Evolutionary conservation across 768 basidiomycete species (phyloP), one percentile per base, ranked within the genome.

Genomic region (Termitomyces sp.): DNA sequence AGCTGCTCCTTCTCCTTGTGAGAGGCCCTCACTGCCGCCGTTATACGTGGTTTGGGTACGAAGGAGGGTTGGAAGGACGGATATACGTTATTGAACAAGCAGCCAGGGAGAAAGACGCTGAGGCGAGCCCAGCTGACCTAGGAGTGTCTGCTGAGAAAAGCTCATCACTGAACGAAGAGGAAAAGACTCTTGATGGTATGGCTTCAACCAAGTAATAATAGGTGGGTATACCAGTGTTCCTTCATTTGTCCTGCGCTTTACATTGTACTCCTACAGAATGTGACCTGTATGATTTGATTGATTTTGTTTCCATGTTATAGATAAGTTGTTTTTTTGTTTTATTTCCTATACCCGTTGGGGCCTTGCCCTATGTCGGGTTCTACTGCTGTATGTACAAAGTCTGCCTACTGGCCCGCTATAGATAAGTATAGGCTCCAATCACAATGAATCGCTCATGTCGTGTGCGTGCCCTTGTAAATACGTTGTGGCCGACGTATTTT

Each of bases 21-120:
- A 81, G 92, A 32, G 92, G 92, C 0, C 92, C 92, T 8, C 90
- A 92, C 61, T 78, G 78, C 50, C 60, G 71, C 46, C 74, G 81
- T 20, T 78, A 75, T 67, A 84, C 82, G 44, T 89, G 88, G 87
- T 75, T 88, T 67, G 87, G 89, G 7, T 89, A 82, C 69, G 79
- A 83, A 63, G 87, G 86, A 12, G 86, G 87, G 7, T 65, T 79
- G 20, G 78, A 78, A 67, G 72, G 78, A n/a, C 72, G 79, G 35
- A 83, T 74, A 64, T 69, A 67, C 8, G 24, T 42, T 11, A n/a
- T 50, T 16, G 57, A 50, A 38, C 36, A 28, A 28, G 36, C 18
- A 15, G 22, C 15, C 16, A 38, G 24, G 33, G 22, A 57, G 13
- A 46, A 46, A 46, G 56, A 46, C 13, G 32, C 40, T 7, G 22